Evolutionary conservation across 495 filamentous ascomycete species (phyloP).

Genomic region (Penicillium atrosanguineum): DNA sequence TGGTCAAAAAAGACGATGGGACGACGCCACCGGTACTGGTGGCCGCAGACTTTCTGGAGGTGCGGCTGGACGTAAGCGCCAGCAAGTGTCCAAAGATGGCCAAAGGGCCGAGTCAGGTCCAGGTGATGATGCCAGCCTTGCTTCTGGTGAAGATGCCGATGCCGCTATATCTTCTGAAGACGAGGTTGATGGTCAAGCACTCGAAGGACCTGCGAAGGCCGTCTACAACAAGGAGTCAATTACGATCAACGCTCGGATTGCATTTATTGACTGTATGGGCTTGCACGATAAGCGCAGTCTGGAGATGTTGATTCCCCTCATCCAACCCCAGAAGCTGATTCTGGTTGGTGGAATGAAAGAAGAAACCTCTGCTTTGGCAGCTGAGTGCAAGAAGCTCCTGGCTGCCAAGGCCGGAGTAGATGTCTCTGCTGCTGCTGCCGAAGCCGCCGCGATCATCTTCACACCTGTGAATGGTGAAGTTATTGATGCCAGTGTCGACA

Average conservation of each 20-base stretch:
- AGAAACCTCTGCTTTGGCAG: slow-evolving; percentile 74
- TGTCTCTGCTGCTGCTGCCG: slow-evolving; percentile 28
- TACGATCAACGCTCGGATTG: slow-evolving; percentile 67
- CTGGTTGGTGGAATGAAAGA: slow-evolving; percentile 74
- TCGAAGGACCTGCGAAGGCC: slow-evolving; percentile 73
- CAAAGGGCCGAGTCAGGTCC: slow-evolving; percentile 44
- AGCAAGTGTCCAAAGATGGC: slow-evolving; percentile 38
- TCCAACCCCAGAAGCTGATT: slow-evolving; percentile 90
- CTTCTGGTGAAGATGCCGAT: slow-evolving; percentile 46
- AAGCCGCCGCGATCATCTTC: slow-evolving; percentile 61
- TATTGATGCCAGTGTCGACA: slow-evolving; percentile 92
- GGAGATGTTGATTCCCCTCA: slow-evolving; percentile 91
- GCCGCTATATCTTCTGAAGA: slow-evolving; percentile 46
- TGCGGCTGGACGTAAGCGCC: slow-evolving; percentile 40
- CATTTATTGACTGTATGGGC: slow-evolving; percentile 88
- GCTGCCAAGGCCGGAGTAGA: slow-evolving; percentile 48
- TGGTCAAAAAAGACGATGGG: slow-evolving; percentile 93
- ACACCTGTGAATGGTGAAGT: slow-evolving; percentile 68
- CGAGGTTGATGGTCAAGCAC: slow-evolving; percentile 43
- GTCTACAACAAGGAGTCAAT: slow-evolving; percentile 58
- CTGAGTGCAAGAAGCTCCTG: slow-evolving; percentile 76
- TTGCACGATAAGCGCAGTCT: slow-evolving; percentile 90
- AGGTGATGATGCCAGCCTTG: slow-evolving; percentile 37
- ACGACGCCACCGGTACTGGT: slow-evolving; percentile 55
- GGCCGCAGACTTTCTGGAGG: slow-evolving; percentile 36